phyloP scores from a whole-genome alignment of 1,284 basidiomycete genomes.

The Malassezia caprae region DNA sequence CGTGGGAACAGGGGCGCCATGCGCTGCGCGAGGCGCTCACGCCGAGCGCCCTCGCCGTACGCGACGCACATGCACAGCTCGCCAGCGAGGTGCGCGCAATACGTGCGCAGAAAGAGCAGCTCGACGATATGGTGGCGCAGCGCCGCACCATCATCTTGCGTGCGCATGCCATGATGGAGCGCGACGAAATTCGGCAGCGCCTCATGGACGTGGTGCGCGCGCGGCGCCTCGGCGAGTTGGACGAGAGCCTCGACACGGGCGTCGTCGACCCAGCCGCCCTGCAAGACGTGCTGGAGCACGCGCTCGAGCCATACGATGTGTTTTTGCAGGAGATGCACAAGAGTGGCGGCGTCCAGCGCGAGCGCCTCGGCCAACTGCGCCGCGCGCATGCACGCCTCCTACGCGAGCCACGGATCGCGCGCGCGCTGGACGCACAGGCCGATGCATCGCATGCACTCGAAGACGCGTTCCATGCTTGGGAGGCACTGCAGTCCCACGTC shows the following conservation, averaged over 20 bases:
- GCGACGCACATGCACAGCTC: not conserved
- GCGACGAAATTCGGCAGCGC: constrained; percentile 4
- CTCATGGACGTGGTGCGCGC: constrained; percentile 4
- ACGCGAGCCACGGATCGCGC: not conserved
- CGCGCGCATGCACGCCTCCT: not conserved
- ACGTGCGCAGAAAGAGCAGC: constrained; percentile 65
- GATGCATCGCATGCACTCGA: not conserved
- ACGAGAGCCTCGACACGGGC: not conserved
- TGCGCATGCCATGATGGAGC: constrained; percentile 51
- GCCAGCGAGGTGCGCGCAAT: constrained; percentile 54
- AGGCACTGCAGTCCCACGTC: not conserved
- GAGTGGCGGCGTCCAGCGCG: not conserved
- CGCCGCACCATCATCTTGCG: constrained; percentile 58
- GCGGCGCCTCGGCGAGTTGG: constrained; percentile 3
- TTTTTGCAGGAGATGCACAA: not conserved
- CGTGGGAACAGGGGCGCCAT: constrained; percentile 11
- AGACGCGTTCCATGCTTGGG: not conserved
- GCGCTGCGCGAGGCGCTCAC: constrained; percentile 15
- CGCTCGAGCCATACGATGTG: constrained; percentile 2
- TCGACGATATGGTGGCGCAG: constrained; percentile 60
- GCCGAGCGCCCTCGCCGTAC: constrained; percentile 18
- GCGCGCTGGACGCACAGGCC: constrained; percentile 5
- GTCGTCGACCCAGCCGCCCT: constrained; percentile 9
- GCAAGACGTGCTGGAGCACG: constrained; percentile 8
- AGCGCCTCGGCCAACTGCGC: not conserved